Conservation (phyloP, 164 flowering plant species). For the Vitis riparia region DNA sequence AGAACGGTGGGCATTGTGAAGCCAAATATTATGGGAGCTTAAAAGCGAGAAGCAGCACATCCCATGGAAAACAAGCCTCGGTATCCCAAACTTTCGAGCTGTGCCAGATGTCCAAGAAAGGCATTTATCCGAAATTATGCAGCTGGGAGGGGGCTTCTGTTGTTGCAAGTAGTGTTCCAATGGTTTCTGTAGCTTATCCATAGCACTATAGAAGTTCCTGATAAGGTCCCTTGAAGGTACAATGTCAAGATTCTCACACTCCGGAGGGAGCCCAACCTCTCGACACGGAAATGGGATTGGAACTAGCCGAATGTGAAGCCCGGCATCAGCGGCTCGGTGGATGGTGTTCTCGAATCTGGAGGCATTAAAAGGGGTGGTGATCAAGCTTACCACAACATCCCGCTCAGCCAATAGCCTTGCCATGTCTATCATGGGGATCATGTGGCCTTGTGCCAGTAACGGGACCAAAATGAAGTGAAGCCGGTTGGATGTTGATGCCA, state of each 20-base stretch:
- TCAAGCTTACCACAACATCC: constrained; percentile 11
- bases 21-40: constrained; percentile 7
- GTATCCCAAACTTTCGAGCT: constrained; percentile 20
- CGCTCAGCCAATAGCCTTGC: constrained; percentile 20
- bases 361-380: constrained; percentile 31
- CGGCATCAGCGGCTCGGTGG: background rate
- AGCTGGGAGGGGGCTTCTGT: constrained; percentile 18
- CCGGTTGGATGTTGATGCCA: constrained; percentile 1
- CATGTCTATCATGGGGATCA: constrained; percentile 33
- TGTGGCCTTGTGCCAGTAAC: constrained; percentile 37
- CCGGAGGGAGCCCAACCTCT: constrained; percentile 17
- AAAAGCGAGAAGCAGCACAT: constrained; percentile 24
- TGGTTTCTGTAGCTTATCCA: constrained; percentile 15
- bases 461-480: constrained; percentile 36
- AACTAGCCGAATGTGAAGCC: constrained; percentile 6
- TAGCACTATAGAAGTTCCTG: constrained; percentile 13
- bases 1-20: background rate
- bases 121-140: constrained; percentile 29
- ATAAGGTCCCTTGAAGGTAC: constrained; percentile 10
- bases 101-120: constrained; percentile 17
- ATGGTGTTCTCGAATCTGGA: constrained; percentile 5
- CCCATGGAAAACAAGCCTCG: constrained; percentile 30
- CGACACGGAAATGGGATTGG: constrained; percentile 12
- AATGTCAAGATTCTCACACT: constrained; percentile 26
- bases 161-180: constrained; percentile 11